Evolutionary conservation across 768 basidiomycete species (phyloP), one percentile per base, ranked within the genome.

Genomic region (Calocybe cyanea): DNA sequence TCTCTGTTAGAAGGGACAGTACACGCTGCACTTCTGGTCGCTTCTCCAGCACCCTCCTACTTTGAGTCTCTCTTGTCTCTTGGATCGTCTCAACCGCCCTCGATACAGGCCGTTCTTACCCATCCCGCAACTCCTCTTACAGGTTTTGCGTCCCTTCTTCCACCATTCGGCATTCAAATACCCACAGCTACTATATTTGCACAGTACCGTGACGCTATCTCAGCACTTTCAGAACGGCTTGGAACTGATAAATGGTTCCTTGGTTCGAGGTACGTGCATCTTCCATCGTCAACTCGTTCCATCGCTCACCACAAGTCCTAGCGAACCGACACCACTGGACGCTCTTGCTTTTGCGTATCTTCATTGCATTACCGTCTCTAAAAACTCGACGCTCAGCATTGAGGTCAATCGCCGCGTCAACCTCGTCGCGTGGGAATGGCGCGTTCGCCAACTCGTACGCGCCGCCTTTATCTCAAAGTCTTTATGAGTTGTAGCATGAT

Each of bases 331-430:
- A 1, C 76, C 84, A 0, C 78, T 92, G 11, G 90, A 92, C 58
- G 89, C 90, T 2, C 77, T 91, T 35, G 69, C 78, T 5, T 92
- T 92, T 58, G 89, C 90, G 1, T 92, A 92, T 56, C 68, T 92
- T 10, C 82, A 90, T 61, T 72, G 69, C 43, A 72, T 89, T 18
- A 65, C 87, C 5, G 67, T 80, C 38, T 67, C 72, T 18, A 32
- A 44, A 17, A 59, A 66, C 48, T 65, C 70, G 31, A 44, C 51
- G 17, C 64, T 81, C 17, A 76, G 85, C 25, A 73, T 79, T 30
- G 83, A 87, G 57, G 80, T 90, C 21, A 75, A 79, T 10, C 77
- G 80, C 40, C 80, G 78, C 48, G 80, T 78, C 32, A 92, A 92
- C 56, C 82, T 92, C 33, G 80, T 89, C 38, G 77, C 78, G 23